Evolutionary conservation across 176 grass and related monocot species (phyloP).

Genomic region (Pontederia crassipes): DNA sequence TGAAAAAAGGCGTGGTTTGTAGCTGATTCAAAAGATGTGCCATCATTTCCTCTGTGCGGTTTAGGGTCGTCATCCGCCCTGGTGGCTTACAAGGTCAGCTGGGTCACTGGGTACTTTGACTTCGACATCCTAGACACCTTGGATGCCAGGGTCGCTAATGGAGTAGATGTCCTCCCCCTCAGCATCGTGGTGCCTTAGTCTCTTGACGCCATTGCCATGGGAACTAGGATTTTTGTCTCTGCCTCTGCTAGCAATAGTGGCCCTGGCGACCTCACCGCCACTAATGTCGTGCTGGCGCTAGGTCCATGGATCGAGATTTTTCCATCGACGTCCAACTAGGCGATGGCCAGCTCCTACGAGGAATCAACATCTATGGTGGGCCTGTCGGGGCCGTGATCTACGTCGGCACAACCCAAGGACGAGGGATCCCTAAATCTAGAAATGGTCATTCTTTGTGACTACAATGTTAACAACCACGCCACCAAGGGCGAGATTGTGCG

Average conservation of each 20-base stretch:
- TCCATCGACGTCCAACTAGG: constrained; percentile 62
- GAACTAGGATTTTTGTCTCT: constrained; percentile 68
- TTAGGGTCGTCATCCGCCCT: not conserved
- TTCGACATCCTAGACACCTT: constrained; percentile 88
- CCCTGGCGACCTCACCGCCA: constrained; percentile 55
- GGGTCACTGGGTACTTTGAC: constrained; percentile 62
- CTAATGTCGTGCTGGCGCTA: constrained; percentile 46
- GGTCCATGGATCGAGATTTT: constrained; percentile 37
- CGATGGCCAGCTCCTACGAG: constrained; percentile 47
- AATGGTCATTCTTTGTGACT: constrained; percentile 64
- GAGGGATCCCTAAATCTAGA: constrained; percentile 59
- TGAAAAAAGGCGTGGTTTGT: too few relatives aligned
- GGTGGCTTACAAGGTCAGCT: constrained; percentile 79
- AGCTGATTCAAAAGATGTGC: too few relatives aligned
- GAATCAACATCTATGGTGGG: constrained; percentile 63
- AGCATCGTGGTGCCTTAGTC: constrained; percentile 76
- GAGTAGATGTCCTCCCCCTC: constrained; percentile 62
- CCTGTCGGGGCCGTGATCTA: constrained; percentile 49
- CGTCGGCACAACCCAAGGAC: constrained; percentile 26
- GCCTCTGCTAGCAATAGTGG: constrained; percentile 77
- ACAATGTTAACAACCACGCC: constrained; percentile 58
- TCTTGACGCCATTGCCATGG: constrained; percentile 78
- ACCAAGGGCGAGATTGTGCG: constrained; percentile 67
- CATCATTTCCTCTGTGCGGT: too few relatives aligned
- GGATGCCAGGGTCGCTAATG: constrained; percentile 58